phyloP scores from a whole-genome alignment of 2,329 filamentous ascomycete species.

The Nemania sp. region DNA sequence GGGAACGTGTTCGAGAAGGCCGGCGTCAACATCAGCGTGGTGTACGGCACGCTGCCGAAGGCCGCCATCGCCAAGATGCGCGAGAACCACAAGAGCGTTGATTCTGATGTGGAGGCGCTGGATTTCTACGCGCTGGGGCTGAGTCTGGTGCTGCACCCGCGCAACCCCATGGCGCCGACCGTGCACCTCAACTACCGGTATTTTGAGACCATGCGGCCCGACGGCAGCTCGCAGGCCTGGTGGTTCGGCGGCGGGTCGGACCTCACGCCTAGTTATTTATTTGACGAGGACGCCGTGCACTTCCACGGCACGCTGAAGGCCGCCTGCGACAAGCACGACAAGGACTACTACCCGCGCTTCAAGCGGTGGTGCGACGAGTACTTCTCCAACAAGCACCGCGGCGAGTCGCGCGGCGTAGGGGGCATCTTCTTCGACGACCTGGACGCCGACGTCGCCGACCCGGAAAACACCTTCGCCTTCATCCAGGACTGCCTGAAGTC shows the following conservation, averaged over 20 bases:
- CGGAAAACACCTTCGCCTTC: conserved; percentile 88
- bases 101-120: conserved; percentile 68
- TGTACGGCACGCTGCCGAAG: conserved; percentile 88
- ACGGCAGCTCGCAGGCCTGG: conserved; percentile 84
- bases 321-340: conserved; percentile 90
- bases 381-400: conserved; percentile 90
- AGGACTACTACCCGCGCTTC: conserved; percentile 88
- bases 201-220: conserved; percentile 89
- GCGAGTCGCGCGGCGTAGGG: conserved; percentile 83
- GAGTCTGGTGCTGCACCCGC: conserved; percentile 89
- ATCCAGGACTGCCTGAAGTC: conserved; percentile 81
- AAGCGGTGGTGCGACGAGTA: conserved; percentile 99
- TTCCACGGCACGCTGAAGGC: conserved; percentile 95
- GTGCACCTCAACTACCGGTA: conserved; percentile 99
- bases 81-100: conserved; percentile 89
- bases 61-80: conserved; percentile 91
- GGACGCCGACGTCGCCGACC: conserved; percentile 81
- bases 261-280: conserved; percentile 89
- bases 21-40: conserved; percentile 91
- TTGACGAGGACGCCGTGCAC: conserved; percentile 95
- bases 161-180: conserved; percentile 95
- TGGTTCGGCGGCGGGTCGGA: conserved; percentile 98
- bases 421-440: conserved; percentile 99
- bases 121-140: conserved; percentile 95
- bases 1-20: conserved; percentile 98